Evolutionary conservation across 441 rosid genomes (phyloP).

Genomic region (Populus hybrid): DNA sequence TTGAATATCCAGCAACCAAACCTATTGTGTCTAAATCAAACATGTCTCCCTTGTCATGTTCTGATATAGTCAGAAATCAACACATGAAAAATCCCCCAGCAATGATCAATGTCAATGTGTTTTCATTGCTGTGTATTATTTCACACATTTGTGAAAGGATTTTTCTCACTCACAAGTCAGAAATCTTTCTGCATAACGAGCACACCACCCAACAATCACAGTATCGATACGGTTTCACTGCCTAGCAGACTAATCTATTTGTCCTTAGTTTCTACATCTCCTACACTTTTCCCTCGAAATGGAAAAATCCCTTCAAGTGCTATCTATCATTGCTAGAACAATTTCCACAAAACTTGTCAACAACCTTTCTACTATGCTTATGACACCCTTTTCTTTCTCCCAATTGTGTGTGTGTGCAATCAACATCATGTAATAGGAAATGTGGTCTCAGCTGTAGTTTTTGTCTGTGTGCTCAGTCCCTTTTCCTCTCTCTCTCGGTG

Average conservation of each 20-base stretch:
- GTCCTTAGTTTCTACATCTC: neutral
- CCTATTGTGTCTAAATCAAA: neutral
- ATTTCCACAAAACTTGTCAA: neutral
- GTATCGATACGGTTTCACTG: too few relatives aligned
- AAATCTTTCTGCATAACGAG: too few relatives aligned
- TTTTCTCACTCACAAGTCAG: too few relatives aligned
- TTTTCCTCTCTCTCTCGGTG: neutral
- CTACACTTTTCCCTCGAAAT: neutral
- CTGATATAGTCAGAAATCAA: too few relatives aligned
- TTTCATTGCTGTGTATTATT: too few relatives aligned
- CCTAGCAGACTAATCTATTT: too few relatives aligned
- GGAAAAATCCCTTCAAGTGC: neutral
- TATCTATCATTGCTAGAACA: neutral
- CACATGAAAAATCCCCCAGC: too few relatives aligned
- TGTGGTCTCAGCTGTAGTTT: neutral
- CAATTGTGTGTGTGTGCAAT: neutral
- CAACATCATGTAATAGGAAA: conserved; percentile 14
- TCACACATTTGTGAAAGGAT: too few relatives aligned
- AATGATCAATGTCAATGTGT: too few relatives aligned
- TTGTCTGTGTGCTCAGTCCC: neutral
- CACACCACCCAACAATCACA: too few relatives aligned
- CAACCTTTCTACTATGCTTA: neutral
- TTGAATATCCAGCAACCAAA: neutral
- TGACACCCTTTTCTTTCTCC: neutral
- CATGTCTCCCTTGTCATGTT: too few relatives aligned